phyloP scores from a whole-genome alignment of 352 stramenopile species.

The Thalassiosira hispida region DNA sequence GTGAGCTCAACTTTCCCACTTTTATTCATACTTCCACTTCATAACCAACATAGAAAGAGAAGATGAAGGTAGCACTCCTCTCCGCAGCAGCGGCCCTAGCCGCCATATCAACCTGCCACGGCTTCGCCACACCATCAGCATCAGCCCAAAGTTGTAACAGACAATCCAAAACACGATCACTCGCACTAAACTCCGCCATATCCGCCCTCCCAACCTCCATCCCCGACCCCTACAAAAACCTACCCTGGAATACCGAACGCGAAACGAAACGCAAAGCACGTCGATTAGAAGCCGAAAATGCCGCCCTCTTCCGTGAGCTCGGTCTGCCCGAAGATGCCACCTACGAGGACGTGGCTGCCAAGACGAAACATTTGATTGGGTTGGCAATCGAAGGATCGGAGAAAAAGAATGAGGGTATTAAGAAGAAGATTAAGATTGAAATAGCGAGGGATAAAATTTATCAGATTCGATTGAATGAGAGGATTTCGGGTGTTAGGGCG shows the following conservation, averaged over 20 bases:
- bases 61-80: constrained; percentile 28
- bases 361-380: constrained; percentile 66
- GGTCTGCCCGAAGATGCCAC: constrained; percentile 77
- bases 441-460: constrained; percentile 85
- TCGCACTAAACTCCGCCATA: constrained; percentile 20
- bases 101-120: neutral
- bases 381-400: constrained; percentile 27
- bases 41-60: neutral
- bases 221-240: constrained; percentile 72
- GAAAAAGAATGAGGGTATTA: constrained; percentile 55
- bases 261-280: constrained; percentile 58
- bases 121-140: neutral
- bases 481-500: constrained; percentile 47
- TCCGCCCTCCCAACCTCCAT: constrained; percentile 22
- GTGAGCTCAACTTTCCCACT: too few relatives aligned
- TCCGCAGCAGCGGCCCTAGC: constrained; percentile 18
- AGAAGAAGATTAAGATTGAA: constrained; percentile 80
- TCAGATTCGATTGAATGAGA: constrained; percentile 80
- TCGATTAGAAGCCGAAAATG: constrained; percentile 60
- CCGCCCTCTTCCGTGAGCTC: constrained; percentile 74
- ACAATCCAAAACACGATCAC: neutral
- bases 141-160: too few relatives aligned
- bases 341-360: constrained; percentile 78
- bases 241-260: constrained; percentile 75
- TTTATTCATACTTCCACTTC: constrained; percentile 4